Base-by-base conservation (phyloP, 2,329 filamentous ascomycete species). In the Dactylellina cionopaga region DNA sequence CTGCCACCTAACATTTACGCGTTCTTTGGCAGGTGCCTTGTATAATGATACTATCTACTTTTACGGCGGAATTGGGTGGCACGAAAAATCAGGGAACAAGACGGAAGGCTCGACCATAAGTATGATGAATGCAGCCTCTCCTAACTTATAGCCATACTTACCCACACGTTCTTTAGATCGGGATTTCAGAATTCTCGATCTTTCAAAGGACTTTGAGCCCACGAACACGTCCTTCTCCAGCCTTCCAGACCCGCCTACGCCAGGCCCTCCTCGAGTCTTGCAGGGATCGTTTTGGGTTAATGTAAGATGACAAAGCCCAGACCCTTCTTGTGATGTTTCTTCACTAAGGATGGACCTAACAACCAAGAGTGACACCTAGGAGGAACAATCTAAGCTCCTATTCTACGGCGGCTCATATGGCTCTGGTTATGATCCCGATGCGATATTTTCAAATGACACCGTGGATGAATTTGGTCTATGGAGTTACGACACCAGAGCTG, bases 281-380 rank as follows among this genome's bases (percentile, higher is more conserved):
- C 46, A 59, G 5, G 65, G 55, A 4, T 35, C 65, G 0, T 70
- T 63, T 44, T 70, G 47, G 65, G 65, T 70, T 6, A 22, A 56
- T 27, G 55, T 63, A 56, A 15, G 46, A 10, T 2, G n/a, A n/a
- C n/a, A n/a, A n/a, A n/a, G n/a, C 22, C 24, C 17, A n/a, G 13
- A 35, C 17, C 0, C 6, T 11, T 27, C 35, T n/a, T 52, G 11
- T 54, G 6, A 0, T 24, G 22, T 22, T 35, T 35, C 6, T 35
- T 13, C 13, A 35, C 13, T 35, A 35, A 25, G 46, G 11, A 31
- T n/a, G n/a, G n/a, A n/a, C n/a, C n/a, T n/a, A n/a, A n/a, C n/a
- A n/a, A n/a, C n/a, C n/a, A n/a, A n/a, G n/a, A n/a, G 5, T 11
- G 2, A 39, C 3, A 7, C n/a, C 2, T 15, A 63, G 56, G 47